phyloP scores from a whole-genome alignment of 2,329 filamentous ascomycete species.

The Trichoderma oligosporum region DNA sequence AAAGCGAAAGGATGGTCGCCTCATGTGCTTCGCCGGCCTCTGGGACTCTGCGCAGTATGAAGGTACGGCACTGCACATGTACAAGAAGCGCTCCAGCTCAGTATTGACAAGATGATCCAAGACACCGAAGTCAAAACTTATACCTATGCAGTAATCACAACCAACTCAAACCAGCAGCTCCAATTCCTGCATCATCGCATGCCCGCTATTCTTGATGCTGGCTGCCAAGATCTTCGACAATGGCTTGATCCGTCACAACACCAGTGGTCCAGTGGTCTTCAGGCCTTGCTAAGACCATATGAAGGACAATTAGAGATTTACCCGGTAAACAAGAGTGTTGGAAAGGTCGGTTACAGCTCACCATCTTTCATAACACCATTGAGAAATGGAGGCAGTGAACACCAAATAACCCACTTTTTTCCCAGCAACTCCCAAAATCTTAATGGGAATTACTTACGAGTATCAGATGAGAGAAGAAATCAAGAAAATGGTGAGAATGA shows the following conservation, averaged over 20 bases:
- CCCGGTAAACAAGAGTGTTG: slow-evolving; percentile 81
- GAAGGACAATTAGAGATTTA: slow-evolving; percentile 78
- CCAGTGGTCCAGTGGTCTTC: slow-evolving; percentile 75
- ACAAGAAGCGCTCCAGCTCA: background rate
- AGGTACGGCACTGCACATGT: slow-evolving; percentile 40
- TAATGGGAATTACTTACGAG: background rate
- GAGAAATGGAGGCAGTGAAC: slow-evolving; percentile 82
- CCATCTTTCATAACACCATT: slow-evolving; percentile 78
- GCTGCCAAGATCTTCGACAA: slow-evolving; percentile 61
- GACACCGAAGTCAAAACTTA: slow-evolving; percentile 62
- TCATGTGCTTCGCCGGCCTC: slow-evolving; percentile 87
- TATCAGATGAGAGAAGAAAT: background rate
- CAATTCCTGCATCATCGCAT: slow-evolving; percentile 90
- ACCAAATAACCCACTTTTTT: slow-evolving; percentile 93
- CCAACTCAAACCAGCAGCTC: slow-evolving; percentile 75
- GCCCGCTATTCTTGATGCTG: slow-evolving; percentile 84
- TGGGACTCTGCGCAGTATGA: slow-evolving; percentile 88
- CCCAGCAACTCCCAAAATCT: slow-evolving; percentile 41
- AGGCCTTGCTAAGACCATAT: slow-evolving; percentile 75
- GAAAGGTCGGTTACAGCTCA: slow-evolving; percentile 90
- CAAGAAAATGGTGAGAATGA: background rate
- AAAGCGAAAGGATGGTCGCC: slow-evolving; percentile 72
- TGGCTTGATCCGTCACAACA: slow-evolving; percentile 74
- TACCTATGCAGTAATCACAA: slow-evolving; percentile 93
- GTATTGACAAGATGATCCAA: slow-evolving; percentile 4